Conservation (phyloP, 2,329 filamentous ascomycete genomes). For the Fusarium sp. region DNA sequence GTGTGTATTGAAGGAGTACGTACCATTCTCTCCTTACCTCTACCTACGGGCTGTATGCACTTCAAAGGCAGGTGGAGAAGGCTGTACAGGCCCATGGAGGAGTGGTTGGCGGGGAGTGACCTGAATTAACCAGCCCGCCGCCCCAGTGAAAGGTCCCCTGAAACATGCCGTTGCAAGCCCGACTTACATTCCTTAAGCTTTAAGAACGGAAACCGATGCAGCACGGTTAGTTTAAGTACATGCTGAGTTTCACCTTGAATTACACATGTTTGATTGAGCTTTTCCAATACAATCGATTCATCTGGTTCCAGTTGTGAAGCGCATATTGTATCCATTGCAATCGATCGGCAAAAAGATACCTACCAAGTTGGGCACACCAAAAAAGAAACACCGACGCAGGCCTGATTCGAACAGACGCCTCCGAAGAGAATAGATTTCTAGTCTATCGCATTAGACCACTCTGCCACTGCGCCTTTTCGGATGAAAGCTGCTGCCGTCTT, state of each 20-base stretch:
- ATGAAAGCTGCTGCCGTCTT: background rate
- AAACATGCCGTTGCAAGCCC: background rate
- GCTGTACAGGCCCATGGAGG: conserved; percentile 3
- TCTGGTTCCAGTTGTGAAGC: background rate
- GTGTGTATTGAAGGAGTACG: conserved; percentile 25
- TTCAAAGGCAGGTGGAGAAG: background rate
- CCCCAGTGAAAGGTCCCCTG: conserved; percentile 3
- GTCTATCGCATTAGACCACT: conserved; percentile 40
- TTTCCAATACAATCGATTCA: background rate
- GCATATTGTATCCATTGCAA: background rate
- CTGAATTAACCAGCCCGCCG: background rate
- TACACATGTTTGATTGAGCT: background rate
- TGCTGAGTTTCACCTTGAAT: background rate
- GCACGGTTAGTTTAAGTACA: background rate
- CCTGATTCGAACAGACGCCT: conserved; percentile 39
- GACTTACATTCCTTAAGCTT: background rate
- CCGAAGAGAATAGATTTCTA: conserved; percentile 39
- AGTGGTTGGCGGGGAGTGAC: conserved; percentile 7
- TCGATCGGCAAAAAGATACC: background rate
- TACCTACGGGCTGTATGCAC: background rate
- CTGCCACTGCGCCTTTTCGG: conserved; percentile 31
- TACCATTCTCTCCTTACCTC: background rate
- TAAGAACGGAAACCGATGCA: background rate
- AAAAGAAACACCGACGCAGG: conserved; percentile 29
- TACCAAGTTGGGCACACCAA: background rate